Conservation (phyloP, 208 protist genomes). For the Wallacemonas sp. region DNA sequence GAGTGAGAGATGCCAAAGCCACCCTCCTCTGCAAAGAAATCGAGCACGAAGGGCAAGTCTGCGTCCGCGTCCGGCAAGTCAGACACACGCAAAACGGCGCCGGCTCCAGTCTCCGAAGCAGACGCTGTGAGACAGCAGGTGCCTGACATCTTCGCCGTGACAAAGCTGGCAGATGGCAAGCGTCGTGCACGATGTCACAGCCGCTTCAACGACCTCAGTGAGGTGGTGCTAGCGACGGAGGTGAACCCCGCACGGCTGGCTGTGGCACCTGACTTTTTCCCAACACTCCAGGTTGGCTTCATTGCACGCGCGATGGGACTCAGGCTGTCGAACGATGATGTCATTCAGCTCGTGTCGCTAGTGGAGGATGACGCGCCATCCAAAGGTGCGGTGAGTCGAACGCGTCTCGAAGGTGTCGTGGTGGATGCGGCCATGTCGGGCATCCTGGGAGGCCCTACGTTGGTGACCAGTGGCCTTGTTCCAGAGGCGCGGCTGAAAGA, state of each 20-base stretch:
- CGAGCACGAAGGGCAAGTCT: constrained; percentile 18
- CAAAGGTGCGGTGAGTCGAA: constrained; percentile 52
- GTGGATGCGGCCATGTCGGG: constrained; percentile 82
- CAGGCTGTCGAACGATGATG: constrained; percentile 64
- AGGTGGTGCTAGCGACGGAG: constrained; percentile 30
- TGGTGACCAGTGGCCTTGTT: constrained; percentile 20
- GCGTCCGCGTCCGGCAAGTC: neutral
- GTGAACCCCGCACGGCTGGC: neutral
- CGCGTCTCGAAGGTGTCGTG: constrained; percentile 47
- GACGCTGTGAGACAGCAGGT: constrained; percentile 9
- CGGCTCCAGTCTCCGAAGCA: neutral
- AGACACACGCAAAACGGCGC: neutral
- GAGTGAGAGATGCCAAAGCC: neutral
- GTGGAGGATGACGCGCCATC: constrained; percentile 71
- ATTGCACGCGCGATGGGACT: constrained; percentile 86
- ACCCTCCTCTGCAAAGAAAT: neutral
- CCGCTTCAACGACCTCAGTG: constrained; percentile 36
- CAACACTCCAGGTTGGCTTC: constrained; percentile 74
- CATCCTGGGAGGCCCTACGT: constrained; percentile 47
- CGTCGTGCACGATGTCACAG: constrained; percentile 19
- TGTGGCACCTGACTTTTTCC: constrained; percentile 37
- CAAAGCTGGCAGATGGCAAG: constrained; percentile 1
- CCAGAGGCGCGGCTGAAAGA: neutral
- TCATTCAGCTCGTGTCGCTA: constrained; percentile 63
- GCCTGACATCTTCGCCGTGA: constrained; percentile 5